Base-by-base conservation (phyloP, 2,329 filamentous ascomycete genomes). In the Cladosporium phlei region DNA sequence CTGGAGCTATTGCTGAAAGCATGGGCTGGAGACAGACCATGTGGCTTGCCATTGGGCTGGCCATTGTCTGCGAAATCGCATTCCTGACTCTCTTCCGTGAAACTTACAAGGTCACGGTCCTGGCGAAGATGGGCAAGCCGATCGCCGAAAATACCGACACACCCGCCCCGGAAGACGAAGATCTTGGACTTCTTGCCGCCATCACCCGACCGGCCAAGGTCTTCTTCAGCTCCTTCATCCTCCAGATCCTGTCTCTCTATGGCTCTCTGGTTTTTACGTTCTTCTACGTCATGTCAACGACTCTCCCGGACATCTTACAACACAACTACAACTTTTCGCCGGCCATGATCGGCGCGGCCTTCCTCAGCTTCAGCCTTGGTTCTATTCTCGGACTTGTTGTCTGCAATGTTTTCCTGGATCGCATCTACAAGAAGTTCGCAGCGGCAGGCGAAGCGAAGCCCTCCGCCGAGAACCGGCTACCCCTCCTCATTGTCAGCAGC, bases 381-480 rank as follows among this genome's bases (percentile, higher is more conserved):
- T 68, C 69, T 48, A 38, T 70, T 12, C 12, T 64, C 19, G 68
- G 66, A 34, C 64, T 71, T 47, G 53, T 55, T 1, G 38, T 64
- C 37, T 59, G 68, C 22, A 69, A 68, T 34, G 45, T 55, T 24
- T 39, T 62, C 12, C 63, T 65, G 8, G 68, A 72, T 50, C 60
- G 58, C 14, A 63, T 72, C 48, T 64, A 65, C 46, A 62, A 52
- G 11, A 49, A 46, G 34, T 49, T 61, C 57, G 63, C 47, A 57
- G n/a, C n/a, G n/a, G 49, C 32, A 58, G 27, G 55, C 61, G 53
- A 40, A 46, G 52, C 21, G 17, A 49, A 32, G 3, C 49, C 52
- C 9, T 63, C 60, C 14, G 82, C 83, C 0, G 83, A 86, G 53
- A 80, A 77, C 55, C 77, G 82, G n/a, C 67, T 83, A 0, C 80